Evolutionary conservation across 345 rosid species (phyloP).

Genomic region (Gossypium arboreum): DNA sequence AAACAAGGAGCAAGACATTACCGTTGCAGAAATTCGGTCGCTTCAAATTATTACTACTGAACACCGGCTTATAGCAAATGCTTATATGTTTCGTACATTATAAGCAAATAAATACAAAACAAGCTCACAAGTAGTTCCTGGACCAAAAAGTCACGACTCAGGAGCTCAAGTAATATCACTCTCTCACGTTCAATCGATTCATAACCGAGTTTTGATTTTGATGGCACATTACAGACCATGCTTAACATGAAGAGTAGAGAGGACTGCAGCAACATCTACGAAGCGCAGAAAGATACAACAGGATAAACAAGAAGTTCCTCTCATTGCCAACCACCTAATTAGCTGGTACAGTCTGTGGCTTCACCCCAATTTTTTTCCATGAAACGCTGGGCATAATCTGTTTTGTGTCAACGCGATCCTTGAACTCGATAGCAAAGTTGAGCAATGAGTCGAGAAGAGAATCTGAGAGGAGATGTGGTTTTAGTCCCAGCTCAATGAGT

Average conservation of each 20-base stretch:
- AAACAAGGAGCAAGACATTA: neutral
- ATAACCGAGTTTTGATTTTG: neutral
- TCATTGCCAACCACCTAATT: conserved; percentile 6
- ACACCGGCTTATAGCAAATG: neutral
- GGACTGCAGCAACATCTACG: conserved; percentile 6
- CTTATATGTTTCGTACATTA: neutral
- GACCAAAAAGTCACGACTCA: neutral
- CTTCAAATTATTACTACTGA: neutral
- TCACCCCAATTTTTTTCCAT: conserved; percentile 83
- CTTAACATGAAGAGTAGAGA: neutral
- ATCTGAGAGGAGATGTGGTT: conserved; percentile 85
- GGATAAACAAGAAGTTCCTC: neutral
- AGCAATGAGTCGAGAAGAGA: conserved; percentile 92
- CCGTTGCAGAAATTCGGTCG: neutral
- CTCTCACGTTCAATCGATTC: neutral
- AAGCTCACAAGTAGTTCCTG: neutral
- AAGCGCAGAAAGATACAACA: neutral
- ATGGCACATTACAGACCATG: neutral
- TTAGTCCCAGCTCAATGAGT: conserved; percentile 87
- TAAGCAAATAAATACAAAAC: neutral
- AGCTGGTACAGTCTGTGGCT: conserved; percentile 68
- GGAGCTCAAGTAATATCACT: neutral
- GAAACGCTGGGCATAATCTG: conserved; percentile 96
- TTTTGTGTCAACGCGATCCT: conserved; percentile 74
- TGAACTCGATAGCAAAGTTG: conserved; percentile 71